A percentile compares a stretch with the other conserved stretches of the same genome.
Evolutionary conservation across 2,329 filamentous ascomycete species (phyloP).

Genomic region (Colletotrichum noveboracense): DNA sequence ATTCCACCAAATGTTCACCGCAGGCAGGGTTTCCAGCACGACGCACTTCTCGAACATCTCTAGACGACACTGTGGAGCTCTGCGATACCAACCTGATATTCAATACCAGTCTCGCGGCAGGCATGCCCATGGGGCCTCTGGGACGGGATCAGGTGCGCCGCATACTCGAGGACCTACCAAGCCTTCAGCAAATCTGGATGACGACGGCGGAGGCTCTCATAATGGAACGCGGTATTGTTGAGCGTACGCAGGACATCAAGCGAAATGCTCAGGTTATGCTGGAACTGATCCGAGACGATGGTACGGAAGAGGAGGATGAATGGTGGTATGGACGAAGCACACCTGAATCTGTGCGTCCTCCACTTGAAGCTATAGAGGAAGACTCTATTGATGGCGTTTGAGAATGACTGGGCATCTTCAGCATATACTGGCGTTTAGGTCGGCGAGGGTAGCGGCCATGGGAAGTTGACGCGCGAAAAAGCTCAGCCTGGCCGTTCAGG

Average conservation of each 20-base stretch:
- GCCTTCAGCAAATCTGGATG: slow-evolving; percentile 66
- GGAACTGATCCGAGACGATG: slow-evolving; percentile 68
- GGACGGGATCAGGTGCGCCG: slow-evolving; percentile 53
- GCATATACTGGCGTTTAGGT: slow-evolving; percentile 24
- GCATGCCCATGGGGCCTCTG: slow-evolving; percentile 66
- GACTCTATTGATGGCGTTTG: slow-evolving; percentile 43
- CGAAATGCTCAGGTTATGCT: slow-evolving; percentile 67
- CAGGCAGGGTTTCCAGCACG: slow-evolving; percentile 9
- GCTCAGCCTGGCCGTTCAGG: neutral
- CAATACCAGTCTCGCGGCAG: slow-evolving; percentile 62
- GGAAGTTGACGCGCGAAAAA: neutral
- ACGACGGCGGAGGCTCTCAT: slow-evolving; percentile 67
- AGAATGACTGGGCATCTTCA: slow-evolving; percentile 8
- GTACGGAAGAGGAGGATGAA: slow-evolving; percentile 63
- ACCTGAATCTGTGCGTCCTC: slow-evolving; percentile 60
- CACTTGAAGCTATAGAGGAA: slow-evolving; percentile 56
- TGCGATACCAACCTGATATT: slow-evolving; percentile 46
- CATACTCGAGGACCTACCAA: slow-evolving; percentile 60
- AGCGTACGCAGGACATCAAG: slow-evolving; percentile 64
- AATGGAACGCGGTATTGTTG: slow-evolving; percentile 63
- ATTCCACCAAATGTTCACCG: slow-evolving; percentile 27
- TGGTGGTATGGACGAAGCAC: slow-evolving; percentile 64
- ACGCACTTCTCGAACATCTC: neutral
- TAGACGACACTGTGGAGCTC: neutral
- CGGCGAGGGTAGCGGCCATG: neutral